A percentile compares a stretch with the other conserved stretches of the same genome.
Evolutionary conservation across 2,329 filamentous ascomycete genomes (phyloP).

Genomic region (Aspergillus brasiliensis): DNA sequence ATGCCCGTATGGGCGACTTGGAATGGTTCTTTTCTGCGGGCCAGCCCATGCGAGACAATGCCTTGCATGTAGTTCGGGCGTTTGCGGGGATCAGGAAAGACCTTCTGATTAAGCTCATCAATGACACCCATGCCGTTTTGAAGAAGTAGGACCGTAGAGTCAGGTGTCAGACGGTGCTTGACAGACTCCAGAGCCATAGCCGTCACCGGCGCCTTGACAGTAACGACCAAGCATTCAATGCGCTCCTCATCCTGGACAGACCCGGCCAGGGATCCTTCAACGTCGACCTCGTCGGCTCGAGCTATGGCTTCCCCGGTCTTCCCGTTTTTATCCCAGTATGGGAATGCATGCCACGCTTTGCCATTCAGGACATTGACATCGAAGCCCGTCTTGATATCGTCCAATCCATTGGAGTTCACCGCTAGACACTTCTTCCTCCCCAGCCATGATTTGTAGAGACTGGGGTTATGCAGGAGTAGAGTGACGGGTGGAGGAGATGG

Average conservation of each 20-base stretch:
- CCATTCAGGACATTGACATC: constrained; percentile 45
- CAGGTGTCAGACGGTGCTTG: constrained; percentile 64
- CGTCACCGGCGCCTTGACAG: constrained; percentile 72
- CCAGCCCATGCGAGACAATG: constrained; percentile 62
- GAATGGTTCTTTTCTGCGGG: constrained; percentile 50
- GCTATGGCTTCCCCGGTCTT: constrained; percentile 8
- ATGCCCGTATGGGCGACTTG: constrained; percentile 59
- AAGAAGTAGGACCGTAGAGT: constrained; percentile 73
- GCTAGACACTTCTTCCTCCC: constrained; percentile 31
- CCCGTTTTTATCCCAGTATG: constrained; percentile 24
- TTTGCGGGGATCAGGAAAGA: constrained; percentile 67
- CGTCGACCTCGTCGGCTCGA: not conserved
- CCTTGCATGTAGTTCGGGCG: constrained; percentile 79
- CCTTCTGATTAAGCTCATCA: constrained; percentile 70
- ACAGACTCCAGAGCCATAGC: constrained; percentile 68
- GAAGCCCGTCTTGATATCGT: constrained; percentile 47
- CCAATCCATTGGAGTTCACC: constrained; percentile 42
- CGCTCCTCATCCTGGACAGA: constrained; percentile 44
- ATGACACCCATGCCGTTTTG: constrained; percentile 81
- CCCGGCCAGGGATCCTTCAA: not conserved
- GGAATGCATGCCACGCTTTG: constrained; percentile 36
- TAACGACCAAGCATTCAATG: constrained; percentile 75
- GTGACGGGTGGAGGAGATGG: constrained; percentile 73
- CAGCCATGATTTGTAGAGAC: constrained; percentile 27
- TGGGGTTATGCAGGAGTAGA: constrained; percentile 65